These are phyloP conservation scores for Candida ovalis DNA, from an alignment of 805 yeast genomes.

Conservation along the genomic window DNA sequence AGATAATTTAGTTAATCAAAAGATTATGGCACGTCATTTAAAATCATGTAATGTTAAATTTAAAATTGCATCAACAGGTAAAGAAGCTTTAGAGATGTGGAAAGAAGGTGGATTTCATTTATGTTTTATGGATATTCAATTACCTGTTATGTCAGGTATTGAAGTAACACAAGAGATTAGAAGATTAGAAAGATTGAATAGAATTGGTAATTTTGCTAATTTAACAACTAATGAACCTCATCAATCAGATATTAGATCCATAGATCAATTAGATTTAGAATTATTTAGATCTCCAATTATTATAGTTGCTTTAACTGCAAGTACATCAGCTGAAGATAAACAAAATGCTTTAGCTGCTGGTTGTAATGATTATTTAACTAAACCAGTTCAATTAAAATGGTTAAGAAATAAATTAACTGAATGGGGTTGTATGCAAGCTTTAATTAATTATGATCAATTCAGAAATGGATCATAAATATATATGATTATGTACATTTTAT, in stretches of 20 bases:
- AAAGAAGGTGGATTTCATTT: slow-evolving; percentile 90
- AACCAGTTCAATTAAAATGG: slow-evolving; percentile 95
- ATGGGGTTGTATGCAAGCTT: slow-evolving; percentile 99
- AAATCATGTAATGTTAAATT: slow-evolving; percentile 81
- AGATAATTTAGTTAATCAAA: slow-evolving; percentile 92
- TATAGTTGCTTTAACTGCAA: slow-evolving; percentile 94
- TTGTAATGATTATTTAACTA: slow-evolving; percentile 93
- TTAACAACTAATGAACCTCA: slow-evolving; percentile 3
- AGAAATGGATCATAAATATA: slow-evolving; percentile 32
- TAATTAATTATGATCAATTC: slow-evolving; percentile 95
- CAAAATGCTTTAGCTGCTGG: slow-evolving; percentile 94
- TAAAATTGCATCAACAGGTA: slow-evolving; percentile 87
- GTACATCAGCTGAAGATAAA: slow-evolving; percentile 78
- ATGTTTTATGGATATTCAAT: slow-evolving; percentile 94
- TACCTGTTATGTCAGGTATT: slow-evolving; percentile 93
- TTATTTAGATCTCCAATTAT: slow-evolving; percentile 93
- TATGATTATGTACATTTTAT: not conserved
- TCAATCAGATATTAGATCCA: slow-evolving; percentile 21
- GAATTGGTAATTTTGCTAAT: slow-evolving; percentile 58
- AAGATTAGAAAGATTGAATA: slow-evolving; percentile 71
- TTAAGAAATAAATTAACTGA: slow-evolving; percentile 88
- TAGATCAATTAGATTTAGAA: slow-evolving; percentile 55
- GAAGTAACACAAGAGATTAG: slow-evolving; percentile 94
- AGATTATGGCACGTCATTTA: slow-evolving; percentile 83
- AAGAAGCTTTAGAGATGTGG: slow-evolving; percentile 95